Evolutionary conservation across 306 rosid genomes (phyloP), one percentile per base, ranked within the genome.

Genomic region (cucumber (Cucumis sativus)): DNA sequence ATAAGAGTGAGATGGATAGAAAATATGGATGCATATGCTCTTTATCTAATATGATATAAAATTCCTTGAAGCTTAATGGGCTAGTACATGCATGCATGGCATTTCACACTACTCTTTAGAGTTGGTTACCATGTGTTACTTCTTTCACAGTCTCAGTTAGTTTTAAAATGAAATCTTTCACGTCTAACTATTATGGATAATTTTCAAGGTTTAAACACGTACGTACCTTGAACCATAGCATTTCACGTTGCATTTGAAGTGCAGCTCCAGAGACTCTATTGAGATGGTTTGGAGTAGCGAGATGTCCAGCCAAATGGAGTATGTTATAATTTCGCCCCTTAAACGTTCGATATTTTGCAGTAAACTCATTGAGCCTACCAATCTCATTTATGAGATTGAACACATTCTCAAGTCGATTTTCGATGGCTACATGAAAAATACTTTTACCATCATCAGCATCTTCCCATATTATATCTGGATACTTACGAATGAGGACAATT

Each of bases 181-280:
- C 4, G 1, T 47, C 12, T 11, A 47, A 11, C 35, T 33, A 33
- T 33, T 33, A 33, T 33, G 35, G 2, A 33, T 0, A 33, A 33
- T 33, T 3, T 3, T 3, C 5, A 4, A 33, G 37, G 5, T 33
- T 12, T 47, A 47, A 47, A 10, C 5, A 62, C 14, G 41, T 63
- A 47, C 52, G 12, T 47, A 63, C 69, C 66, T 88, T 77, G 40
- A 78, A 82, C 85, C 82, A 82, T 16, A 78, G 55, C 41, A 82
- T 49, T 73, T 82, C 85, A 9, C 71, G 58, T 5, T 82, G 85
- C 85, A 82, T 78, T 75, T 82, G 85, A 54, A 82, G 82, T 16
- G 85, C 85, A 41, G 79, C 82, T 7, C 80, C 82, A 0, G 85
- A 82, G 6, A 82, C 85, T 2, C 75, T 74, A 57, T 78, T 78